Base-by-base conservation (phyloP, 2,329 filamentous ascomycete genomes). In the Claviceps fusiformis region DNA sequence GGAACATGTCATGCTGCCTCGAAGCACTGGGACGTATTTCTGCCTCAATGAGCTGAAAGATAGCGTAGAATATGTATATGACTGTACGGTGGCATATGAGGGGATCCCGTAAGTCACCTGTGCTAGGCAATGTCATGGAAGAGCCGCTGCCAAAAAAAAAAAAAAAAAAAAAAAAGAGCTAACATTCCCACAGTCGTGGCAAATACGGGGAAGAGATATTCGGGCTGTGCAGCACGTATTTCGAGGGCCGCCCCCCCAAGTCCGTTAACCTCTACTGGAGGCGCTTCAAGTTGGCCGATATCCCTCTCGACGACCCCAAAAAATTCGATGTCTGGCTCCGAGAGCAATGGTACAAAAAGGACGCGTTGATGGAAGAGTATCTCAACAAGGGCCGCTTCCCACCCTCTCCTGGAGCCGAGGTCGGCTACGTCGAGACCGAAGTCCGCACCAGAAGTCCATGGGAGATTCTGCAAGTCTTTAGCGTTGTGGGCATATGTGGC, bases 261-360 rank as follows among this genome's bases (percentile, higher is more conserved):
- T 95, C 90, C 1, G 91, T 97, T 64, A 97, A 96, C 70, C 91
- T 97, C 75, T 87, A 95, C 71, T 98, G 92, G 89, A 83, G 93
- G 54, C 83, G 90, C 10, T 96, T 95, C 70, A 80, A 81, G 39
- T 67, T 96, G 15, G 78, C 79, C 27, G 83, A 89, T 24, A 95
- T 98, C 47, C 92, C 92, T 0, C 78, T 95, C 10, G 78, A 89
- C 37, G 81, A 85, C 61, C 77, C 79, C 17, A 79, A 86, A 45
- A 75, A 79, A 7, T 98, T 98, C 64, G 89, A 95, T 56, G 64
- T 76, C 3, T 98, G 93, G 93, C 75, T 97, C 33, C 79, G 84
- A 37, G 83, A 88, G 55, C 80, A 90, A 48, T 98, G 93, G 93
- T 81, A 85, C 52, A 90, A 95, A 67, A 98, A 98, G 68, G 92